Evolutionary conservation across 805 yeast genomes (phyloP).

Genomic region (Candida chilensis): DNA sequence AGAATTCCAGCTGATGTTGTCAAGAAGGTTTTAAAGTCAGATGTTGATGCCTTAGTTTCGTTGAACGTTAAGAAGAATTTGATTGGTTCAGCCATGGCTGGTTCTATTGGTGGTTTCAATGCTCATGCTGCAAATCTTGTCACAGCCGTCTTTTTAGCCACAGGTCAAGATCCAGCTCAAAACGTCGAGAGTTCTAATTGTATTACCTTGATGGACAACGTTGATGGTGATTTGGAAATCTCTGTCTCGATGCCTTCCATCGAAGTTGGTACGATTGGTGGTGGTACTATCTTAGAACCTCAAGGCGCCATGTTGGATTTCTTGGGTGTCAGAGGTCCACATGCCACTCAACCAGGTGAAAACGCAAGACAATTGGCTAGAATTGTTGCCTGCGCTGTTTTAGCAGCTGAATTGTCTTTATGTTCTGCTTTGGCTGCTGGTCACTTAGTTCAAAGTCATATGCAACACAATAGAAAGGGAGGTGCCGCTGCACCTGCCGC

Average conservation of each 20-base stretch:
- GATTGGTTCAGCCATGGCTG: slow-evolving; percentile 98
- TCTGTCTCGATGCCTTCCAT: slow-evolving; percentile 99
- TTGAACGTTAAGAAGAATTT: slow-evolving; percentile 83
- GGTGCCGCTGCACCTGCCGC: slow-evolving; percentile 28
- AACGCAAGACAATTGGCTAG: slow-evolving; percentile 91
- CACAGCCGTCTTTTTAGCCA: slow-evolving; percentile 88
- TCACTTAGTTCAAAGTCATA: slow-evolving; percentile 94
- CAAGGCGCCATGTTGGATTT: slow-evolving; percentile 94
- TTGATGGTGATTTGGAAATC: slow-evolving; percentile 72
- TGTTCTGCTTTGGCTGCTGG: slow-evolving; percentile 98
- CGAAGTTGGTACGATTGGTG: slow-evolving; percentile 99
- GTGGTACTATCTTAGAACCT: slow-evolving; percentile 96
- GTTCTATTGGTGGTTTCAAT: slow-evolving; percentile 94
- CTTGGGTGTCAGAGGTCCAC: slow-evolving; percentile 93
- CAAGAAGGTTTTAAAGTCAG: slow-evolving; percentile 75
- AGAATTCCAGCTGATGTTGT: slow-evolving; percentile 79
- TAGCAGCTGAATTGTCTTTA: slow-evolving; percentile 92
- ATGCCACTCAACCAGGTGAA: slow-evolving; percentile 86
- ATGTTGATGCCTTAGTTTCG: slow-evolving; percentile 86
- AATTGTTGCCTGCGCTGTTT: slow-evolving; percentile 87
- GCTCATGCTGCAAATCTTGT: slow-evolving; percentile 97
- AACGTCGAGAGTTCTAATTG: slow-evolving; percentile 97
- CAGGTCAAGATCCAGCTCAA: slow-evolving; percentile 99
- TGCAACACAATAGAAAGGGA: slow-evolving; percentile 83
- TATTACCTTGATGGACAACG: slow-evolving; percentile 88